Base-by-base conservation (phyloP, 306 rosid species). In the Nissolia schottii region DNA sequence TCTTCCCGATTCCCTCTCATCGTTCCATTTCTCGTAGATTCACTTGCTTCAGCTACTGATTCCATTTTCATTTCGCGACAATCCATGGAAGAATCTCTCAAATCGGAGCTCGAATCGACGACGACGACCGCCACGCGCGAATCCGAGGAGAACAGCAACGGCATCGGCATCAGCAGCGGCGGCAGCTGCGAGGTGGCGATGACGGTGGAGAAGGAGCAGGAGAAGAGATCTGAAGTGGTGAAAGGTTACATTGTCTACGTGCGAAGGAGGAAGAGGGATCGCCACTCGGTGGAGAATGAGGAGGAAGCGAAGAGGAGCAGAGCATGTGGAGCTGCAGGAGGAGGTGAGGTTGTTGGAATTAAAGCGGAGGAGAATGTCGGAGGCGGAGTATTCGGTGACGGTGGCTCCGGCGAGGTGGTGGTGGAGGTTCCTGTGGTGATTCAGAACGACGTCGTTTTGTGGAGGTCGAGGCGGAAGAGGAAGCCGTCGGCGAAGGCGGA, bases 211-310 rank as follows among this genome's bases (percentile, higher is more conserved):
- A 9, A 16, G 32, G 38, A 24, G 11, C 72, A 5, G 29, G 56
- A 11, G 35, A 40, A 28, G 34, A 61, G 62, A 24, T 41, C 32
- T 3, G 32, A 74, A 14, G 14, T 64, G 12, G 90, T 91, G 43
- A 81, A 91, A 49, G 99, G 97, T 48, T 79, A 77, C 75, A 64
- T 94, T 77, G 99, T 94, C 29, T 94, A 94, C 67, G 79, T 96
- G 6, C 88, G 98, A 16, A 83, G 53, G 12, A 82, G 13, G 3
- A 89, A 84, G 79, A 82, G 59, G 81, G 12, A 70, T 20, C 63
- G 70, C 56, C 73, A 35, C 80, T 72, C 76, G 10, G 43, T 7
- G 2, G 43, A 37, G 11, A 9, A 35, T 9, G 46, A 43, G 6
- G 51, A 45, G 66, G 80, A n/a, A 72, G 18, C 3, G 48, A 74